phyloP scores from a whole-genome alignment of 129 eudicot genomes.

The Helianthus tuberosus region DNA sequence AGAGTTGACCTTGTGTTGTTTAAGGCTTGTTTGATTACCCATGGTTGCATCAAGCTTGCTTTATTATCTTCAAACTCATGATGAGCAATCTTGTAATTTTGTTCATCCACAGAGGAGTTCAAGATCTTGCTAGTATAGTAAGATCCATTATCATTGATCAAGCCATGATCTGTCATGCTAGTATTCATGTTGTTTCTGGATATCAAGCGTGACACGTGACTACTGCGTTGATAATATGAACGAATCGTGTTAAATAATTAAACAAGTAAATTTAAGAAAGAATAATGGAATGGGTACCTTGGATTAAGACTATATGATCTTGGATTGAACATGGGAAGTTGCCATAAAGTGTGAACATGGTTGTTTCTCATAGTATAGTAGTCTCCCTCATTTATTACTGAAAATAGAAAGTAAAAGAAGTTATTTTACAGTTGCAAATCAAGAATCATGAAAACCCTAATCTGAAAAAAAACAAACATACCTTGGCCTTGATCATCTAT shows the following conservation, averaged over 20 bases:
- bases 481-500: constrained; percentile 59
- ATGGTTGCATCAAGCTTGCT: constrained; percentile 31
- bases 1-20: constrained; percentile 34
- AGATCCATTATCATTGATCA: constrained; percentile 32
- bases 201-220: constrained; percentile 18
- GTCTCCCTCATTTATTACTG: constrained; percentile 48
- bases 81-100: constrained; percentile 23
- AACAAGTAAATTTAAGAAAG: constrained; percentile 9
- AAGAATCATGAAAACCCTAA: constrained; percentile 39
- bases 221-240: constrained; percentile 12
- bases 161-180: constrained; percentile 25
- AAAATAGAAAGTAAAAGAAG: constrained; percentile 5
- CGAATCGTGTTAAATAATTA: not conserved
- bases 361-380: constrained; percentile 33
- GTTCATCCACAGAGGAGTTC: constrained; percentile 32
- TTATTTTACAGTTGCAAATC: constrained; percentile 5
- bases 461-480: constrained; percentile 18
- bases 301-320: constrained; percentile 33
- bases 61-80: constrained; percentile 34
- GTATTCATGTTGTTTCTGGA: constrained; percentile 23
- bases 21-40: constrained; percentile 30
- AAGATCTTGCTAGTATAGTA: constrained; percentile 18
- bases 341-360: constrained; percentile 36
- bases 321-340: constrained; percentile 46
- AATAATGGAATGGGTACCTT: constrained; percentile 26